A percentile compares a stretch with the other conserved stretches of the same genome.
These are phyloP conservation scores for Adenanthera pavonina DNA, from an alignment of 306 rosid species.

Conservation along the genomic window DNA sequence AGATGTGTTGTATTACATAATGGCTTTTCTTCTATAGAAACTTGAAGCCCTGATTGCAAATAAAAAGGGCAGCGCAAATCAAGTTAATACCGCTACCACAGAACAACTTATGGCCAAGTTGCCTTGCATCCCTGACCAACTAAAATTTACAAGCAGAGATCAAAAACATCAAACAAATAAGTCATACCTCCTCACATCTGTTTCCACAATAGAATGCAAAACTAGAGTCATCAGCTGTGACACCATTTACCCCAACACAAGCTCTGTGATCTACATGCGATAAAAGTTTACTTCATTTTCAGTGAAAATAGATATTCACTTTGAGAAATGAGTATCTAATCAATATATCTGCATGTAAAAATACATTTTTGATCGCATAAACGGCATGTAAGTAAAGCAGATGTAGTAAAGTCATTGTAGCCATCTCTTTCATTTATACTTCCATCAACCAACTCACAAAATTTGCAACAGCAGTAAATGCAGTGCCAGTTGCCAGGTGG, in stretches of 20 bases:
- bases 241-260: slow-evolving; percentile 46
- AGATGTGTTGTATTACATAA: not conserved
- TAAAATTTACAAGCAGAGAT: slow-evolving; percentile 7
- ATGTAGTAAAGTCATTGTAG: slow-evolving; percentile 15
- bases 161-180: slow-evolving; percentile 5
- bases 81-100: not conserved
- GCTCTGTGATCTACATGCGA: slow-evolving; percentile 56
- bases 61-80: not conserved
- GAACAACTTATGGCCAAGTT: slow-evolving; percentile 22
- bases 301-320: slow-evolving; percentile 22
- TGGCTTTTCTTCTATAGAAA: not conserved
- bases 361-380: slow-evolving; percentile 73
- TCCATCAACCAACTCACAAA: slow-evolving; percentile 53
- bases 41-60: not conserved
- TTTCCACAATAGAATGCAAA: slow-evolving; percentile 57
- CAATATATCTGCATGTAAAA: slow-evolving; percentile 14
- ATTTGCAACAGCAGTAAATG: slow-evolving; percentile 70
- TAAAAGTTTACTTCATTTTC: not conserved
- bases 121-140: not conserved
- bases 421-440: slow-evolving; percentile 35
- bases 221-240: slow-evolving; percentile 28
- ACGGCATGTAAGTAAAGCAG: slow-evolving; percentile 47
- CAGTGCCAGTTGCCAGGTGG: slow-evolving; percentile 77
- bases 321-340: not conserved
- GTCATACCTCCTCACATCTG: slow-evolving; percentile 64